Conservation (phyloP, 192 early-diverging fungal genomes). For the Pilobolus umbonatus region DNA sequence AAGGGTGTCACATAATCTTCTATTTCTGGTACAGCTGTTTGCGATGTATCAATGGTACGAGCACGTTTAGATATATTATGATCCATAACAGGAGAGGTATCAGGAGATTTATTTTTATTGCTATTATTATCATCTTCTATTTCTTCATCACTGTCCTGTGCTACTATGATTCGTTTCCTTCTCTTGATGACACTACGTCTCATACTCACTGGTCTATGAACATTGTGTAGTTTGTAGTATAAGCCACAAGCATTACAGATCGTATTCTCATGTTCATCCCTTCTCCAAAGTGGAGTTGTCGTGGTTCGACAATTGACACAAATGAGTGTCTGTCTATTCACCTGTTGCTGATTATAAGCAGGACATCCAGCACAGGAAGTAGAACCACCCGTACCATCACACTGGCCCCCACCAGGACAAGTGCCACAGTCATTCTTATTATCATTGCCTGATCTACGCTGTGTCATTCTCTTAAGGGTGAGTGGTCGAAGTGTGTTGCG, state of each 20-base stretch:
- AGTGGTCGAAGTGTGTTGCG: conserved; percentile 47
- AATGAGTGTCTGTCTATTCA: conserved; percentile 47
- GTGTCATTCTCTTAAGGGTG: conserved; percentile 42
- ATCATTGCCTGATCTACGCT: conserved; percentile 29
- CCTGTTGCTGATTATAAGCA: conserved; percentile 66
- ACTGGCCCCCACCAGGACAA: conserved; percentile 73
- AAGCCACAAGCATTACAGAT: conserved; percentile 88
- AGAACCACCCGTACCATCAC: conserved; percentile 69
- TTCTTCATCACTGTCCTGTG: conserved; percentile 19
- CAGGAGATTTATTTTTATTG: neutral
- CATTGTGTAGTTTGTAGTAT: conserved; percentile 83
- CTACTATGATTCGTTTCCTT: conserved; percentile 52
- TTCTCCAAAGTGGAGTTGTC: conserved; percentile 75
- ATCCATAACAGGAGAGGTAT: too few relatives aligned
- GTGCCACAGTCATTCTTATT: conserved; percentile 31
- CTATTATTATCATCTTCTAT: conserved; percentile 3
- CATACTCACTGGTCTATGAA: conserved; percentile 79
- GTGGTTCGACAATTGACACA: conserved; percentile 78
- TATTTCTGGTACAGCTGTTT: conserved; percentile 1
- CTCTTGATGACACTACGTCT: conserved; percentile 72
- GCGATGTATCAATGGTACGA: too few relatives aligned
- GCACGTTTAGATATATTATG: too few relatives aligned
- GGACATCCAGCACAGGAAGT: conserved; percentile 72
- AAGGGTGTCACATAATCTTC: conserved; percentile 5
- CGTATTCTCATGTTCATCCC: conserved; percentile 66